Conservation (phyloP, 345 rosid species). For the Melastoma malabathricum region DNA sequence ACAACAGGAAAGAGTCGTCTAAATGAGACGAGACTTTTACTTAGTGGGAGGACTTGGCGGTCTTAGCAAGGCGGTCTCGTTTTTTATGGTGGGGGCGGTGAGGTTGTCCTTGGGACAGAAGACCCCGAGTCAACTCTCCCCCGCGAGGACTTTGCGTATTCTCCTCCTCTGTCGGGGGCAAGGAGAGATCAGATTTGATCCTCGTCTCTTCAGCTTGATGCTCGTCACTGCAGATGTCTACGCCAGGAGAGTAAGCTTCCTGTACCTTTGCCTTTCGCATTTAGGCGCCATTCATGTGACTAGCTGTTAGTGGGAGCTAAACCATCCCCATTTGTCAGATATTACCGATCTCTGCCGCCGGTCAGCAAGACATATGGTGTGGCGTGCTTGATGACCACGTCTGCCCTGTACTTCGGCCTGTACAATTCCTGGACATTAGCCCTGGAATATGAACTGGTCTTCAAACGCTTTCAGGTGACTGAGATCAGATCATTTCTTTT, state of each 20-base stretch:
- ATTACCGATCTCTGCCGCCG: conserved; percentile 45
- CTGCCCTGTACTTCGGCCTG: conserved; percentile 31
- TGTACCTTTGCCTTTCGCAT: conserved; percentile 6
- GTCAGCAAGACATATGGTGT: conserved; percentile 61
- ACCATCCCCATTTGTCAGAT: conserved; percentile 19
- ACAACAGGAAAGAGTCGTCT: no score
- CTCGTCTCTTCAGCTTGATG: background rate
- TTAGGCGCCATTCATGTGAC: no score
- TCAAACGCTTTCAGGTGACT: conserved; percentile 43
- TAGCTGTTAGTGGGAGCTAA: background rate
- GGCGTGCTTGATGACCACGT: conserved; percentile 40
- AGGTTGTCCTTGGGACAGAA: background rate
- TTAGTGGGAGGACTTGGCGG: no score
- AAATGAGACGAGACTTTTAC: no score
- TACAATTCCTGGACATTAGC: conserved; percentile 22
- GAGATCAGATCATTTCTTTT: background rate
- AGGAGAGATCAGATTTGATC: background rate
- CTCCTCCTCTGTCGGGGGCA: background rate
- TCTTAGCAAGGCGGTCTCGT: no score
- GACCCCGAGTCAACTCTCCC: conserved; percentile 10
- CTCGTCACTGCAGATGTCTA: no score
- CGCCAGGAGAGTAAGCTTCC: conserved; percentile 40
- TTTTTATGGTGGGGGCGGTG: no score
- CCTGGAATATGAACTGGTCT: conserved; percentile 27
- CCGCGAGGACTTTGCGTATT: conserved; percentile 5